phyloP scores from a whole-genome alignment of 1,284 basidiomycete species.

The Ustilago sp. region DNA sequence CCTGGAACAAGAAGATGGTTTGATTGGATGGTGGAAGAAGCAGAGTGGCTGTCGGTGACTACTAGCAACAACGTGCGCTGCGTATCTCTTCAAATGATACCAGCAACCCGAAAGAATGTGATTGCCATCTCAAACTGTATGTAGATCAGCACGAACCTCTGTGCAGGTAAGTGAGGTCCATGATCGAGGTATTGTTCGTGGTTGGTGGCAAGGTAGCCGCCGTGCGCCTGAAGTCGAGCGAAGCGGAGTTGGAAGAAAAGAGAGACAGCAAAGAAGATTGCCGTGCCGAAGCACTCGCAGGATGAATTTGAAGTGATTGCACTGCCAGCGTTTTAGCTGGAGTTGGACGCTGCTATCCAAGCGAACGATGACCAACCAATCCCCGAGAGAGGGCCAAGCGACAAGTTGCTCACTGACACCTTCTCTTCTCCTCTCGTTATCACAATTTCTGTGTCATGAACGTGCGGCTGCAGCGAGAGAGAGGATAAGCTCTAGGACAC shows the following conservation, averaged over 20 bases:
- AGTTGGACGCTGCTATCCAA: neutral
- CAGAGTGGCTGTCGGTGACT: neutral
- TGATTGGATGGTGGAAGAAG: neutral
- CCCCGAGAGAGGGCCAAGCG: neutral
- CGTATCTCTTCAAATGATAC: neutral
- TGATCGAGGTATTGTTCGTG: neutral
- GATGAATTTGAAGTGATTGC: constrained; percentile 5
- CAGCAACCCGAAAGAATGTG: neutral
- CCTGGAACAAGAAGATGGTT: neutral
- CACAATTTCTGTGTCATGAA: neutral
- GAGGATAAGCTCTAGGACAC: neutral
- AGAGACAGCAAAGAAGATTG: neutral
- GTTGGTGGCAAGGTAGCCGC: neutral
- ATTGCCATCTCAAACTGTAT: neutral
- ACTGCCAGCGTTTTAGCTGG: neutral
- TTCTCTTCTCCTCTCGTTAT: neutral
- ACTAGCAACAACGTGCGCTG: neutral
- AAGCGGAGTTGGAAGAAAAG: neutral
- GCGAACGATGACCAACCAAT: neutral
- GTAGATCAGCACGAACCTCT: neutral
- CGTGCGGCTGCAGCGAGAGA: neutral
- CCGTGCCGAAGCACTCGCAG: constrained; percentile 10
- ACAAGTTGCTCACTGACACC: neutral
- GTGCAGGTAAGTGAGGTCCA: neutral
- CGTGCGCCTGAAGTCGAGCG: neutral